Base-by-base conservation (phyloP, 2,329 filamentous ascomycete genomes). In the Acrocalymma vagum region DNA sequence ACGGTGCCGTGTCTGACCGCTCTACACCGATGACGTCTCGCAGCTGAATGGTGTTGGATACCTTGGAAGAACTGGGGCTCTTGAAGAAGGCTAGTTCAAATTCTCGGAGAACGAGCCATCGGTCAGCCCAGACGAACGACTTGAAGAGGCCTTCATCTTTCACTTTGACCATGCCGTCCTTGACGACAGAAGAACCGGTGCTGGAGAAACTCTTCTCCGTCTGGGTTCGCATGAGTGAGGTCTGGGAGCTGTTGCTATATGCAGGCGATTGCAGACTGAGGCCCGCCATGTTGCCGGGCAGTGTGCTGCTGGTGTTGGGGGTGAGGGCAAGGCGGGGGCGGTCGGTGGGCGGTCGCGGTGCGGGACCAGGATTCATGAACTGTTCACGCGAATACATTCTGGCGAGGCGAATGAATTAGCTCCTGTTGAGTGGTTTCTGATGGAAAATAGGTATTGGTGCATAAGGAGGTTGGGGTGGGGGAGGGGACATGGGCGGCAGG, bases 351-450 rank as follows among this genome's bases (percentile, higher is more conserved):
- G 94, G 93, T 62, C 88, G 87, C 54, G 94, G 94, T 56, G 94
- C 93, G 59, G 94, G 93, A 53, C 94, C 91, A 49, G 94, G 91
- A 72, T 97, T 97, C 88, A 97, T 95, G 76, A 97, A 97, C 60
- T 85, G 82, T 51, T 81, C 79, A 46, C 79, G 73, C 28, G 80
- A 75, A 71, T 85, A 86, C 61, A 83, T 78, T 54, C 80, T 83
- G 65, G n/a, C 7, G 28, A 21, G 29, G 14, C 15, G 41, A 23
- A n/a, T n/a, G n/a, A 32, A 28, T 61, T 40, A 52, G 51, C 31
- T 28, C n/a, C n/a, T 14, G 29, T 6, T 30, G n/a, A 29, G 24
- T 25, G 29, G 16, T 17, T 22, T 20, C 29, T 34, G 36, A 20
- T 14, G 21, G 40, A 39, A 20, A 35, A 23, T 16, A 21, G 34